Base-by-base conservation (phyloP, 768 basidiomycete genomes). In the Pulveroboletus frians region DNA sequence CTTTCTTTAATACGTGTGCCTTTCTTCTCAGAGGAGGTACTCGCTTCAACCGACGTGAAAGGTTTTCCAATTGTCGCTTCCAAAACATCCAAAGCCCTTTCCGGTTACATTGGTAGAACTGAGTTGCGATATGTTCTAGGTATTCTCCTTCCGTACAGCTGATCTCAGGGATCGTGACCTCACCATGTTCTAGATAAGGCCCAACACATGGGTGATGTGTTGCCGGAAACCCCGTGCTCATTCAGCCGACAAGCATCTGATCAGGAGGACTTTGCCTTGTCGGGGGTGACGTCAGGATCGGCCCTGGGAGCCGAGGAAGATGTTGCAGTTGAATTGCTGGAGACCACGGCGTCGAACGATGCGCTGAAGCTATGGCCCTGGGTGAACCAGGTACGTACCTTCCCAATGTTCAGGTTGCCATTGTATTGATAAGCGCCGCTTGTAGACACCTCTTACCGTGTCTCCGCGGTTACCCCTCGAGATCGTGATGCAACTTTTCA, bases 401-500 rank as follows among this genome's bases (percentile, higher is more conserved):
- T 14, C 36, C 31, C 38, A 20, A 34, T 26, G 20, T 49, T 29
- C 1, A 5, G 14, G 18, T 41, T 49, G 10, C 39, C 54, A 26
- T 20, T 1, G 30, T 20, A 20, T 42, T 43, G 18, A 52, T 47
- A 42, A 51, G 6, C 39, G 23, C 26, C 32, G 43, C 43, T 41
- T 32, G 6, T 26, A 99, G 96, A 95, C 92, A 0, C 93, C 95
- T 1, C 78, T 99, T 60, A 92, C 90, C 0, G 93, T 96, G 10
- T 86, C 92, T 6, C 86, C 92, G 1, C 89, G 90, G 54, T 77
- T 96, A 35, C 92, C 93, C 1, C 73, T 99, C 37, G 96, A 99
- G 67, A 92, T 97, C 47, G 92, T 94, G 8, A 92, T 96, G 88
- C 92, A 99, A 63, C 71, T 99, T 23, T 99, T 98, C 76, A 91